phyloP scores from a whole-genome alignment of 177 flowering plant species.

The Vitis hybrid region DNA sequence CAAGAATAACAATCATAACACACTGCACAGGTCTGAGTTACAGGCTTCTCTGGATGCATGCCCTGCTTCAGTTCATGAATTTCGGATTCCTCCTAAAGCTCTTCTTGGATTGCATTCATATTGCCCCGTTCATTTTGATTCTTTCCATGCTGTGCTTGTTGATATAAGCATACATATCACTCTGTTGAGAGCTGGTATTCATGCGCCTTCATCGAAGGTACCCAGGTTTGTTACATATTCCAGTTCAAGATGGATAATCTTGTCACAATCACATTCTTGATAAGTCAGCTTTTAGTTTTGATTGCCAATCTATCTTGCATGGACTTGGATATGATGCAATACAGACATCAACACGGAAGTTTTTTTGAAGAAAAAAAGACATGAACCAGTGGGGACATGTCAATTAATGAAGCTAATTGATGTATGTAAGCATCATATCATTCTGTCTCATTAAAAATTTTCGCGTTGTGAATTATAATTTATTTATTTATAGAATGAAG shows the following conservation, averaged over 20 bases:
- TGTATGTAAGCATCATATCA: no score
- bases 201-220: constrained; percentile 42
- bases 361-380: no score
- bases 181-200: constrained; percentile 60
- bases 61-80: constrained; percentile 89
- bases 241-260: constrained; percentile 13
- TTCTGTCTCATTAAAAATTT: no score
- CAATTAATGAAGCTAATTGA: no score
- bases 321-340: no score
- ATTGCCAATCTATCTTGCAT: neutral
- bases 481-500: no score
- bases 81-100: constrained; percentile 93
- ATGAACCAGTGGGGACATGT: no score
- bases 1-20: constrained; percentile 6
- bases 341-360: no score
- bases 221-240: constrained; percentile 74
- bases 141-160: constrained; percentile 85
- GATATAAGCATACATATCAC: constrained; percentile 71
- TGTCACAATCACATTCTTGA: neutral
- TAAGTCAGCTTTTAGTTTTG: neutral
- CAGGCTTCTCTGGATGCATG: constrained; percentile 53
- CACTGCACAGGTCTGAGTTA: constrained; percentile 52
- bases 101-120: constrained; percentile 95
- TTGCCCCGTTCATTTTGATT: constrained; percentile 94
- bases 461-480: no score